phyloP scores from a whole-genome alignment of 106 monocot genomes.

The Iris macrosiphon region DNA sequence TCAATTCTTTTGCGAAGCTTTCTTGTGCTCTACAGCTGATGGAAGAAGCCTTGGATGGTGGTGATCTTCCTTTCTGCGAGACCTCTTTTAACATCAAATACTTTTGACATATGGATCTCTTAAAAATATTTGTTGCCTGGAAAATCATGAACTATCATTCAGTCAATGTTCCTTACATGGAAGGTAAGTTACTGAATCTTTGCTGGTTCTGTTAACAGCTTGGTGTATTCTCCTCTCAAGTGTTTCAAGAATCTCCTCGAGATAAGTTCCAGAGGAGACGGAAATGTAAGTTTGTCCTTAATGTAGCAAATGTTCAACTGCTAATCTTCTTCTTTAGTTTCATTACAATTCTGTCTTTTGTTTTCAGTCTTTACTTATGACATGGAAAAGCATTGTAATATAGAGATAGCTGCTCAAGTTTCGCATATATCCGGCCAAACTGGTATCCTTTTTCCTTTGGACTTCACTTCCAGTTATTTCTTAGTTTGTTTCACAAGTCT shows the following conservation, averaged over 20 bases:
- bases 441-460: constrained; percentile 36
- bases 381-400: constrained; percentile 87
- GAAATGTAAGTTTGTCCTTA: constrained; percentile 42
- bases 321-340: too few relatives aligned
- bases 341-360: too few relatives aligned
- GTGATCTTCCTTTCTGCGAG: too few relatives aligned
- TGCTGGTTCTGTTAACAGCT: constrained; percentile 44
- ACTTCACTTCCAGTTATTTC: too few relatives aligned
- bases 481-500: too few relatives aligned
- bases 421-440: constrained; percentile 44
- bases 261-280: constrained; percentile 33
- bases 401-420: constrained; percentile 86
- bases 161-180: not conserved
- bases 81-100: too few relatives aligned
- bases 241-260: constrained; percentile 72
- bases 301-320: not conserved
- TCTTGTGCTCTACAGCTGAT: too few relatives aligned
- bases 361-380: constrained; percentile 68
- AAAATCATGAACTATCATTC: not conserved
- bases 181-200: not conserved
- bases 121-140: not conserved
- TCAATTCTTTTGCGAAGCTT: too few relatives aligned
- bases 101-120: not conserved
- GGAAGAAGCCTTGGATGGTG: too few relatives aligned
- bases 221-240: constrained; percentile 86